These are phyloP conservation scores for Hemileccinum impolitum DNA, from an alignment of 768 basidiomycete genomes.

Conservation along the genomic window DNA sequence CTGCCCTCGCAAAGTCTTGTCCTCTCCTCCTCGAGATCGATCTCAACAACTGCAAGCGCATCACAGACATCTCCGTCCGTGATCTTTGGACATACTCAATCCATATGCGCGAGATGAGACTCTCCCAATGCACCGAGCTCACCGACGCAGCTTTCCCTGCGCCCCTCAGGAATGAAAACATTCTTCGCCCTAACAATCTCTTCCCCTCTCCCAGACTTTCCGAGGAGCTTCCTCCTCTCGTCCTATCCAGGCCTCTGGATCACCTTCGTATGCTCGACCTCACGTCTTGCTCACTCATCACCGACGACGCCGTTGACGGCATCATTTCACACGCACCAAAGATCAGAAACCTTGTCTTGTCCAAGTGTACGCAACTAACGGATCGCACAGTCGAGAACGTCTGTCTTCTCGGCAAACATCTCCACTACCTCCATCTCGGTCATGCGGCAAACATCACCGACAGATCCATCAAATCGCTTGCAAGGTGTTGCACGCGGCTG, in stretches of 20 bases:
- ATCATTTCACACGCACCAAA: constrained; percentile 78
- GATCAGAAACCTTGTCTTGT: constrained; percentile 82
- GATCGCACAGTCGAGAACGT: constrained; percentile 82
- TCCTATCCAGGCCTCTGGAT: constrained; percentile 64
- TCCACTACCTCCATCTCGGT: constrained; percentile 94
- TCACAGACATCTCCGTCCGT: constrained; percentile 76
- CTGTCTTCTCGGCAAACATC: constrained; percentile 81
- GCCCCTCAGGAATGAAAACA: constrained; percentile 41
- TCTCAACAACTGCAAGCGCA: constrained; percentile 74
- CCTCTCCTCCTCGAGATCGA: constrained; percentile 92
- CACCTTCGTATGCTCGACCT: constrained; percentile 92
- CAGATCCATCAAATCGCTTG: constrained; percentile 77
- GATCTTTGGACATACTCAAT: constrained; percentile 78
- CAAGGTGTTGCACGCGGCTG: constrained; percentile 82
- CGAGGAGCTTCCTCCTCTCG: constrained; percentile 61
- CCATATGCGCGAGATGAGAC: constrained; percentile 88
- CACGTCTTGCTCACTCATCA: constrained; percentile 77
- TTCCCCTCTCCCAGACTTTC: constrained; percentile 37
- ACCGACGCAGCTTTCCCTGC: constrained; percentile 87
- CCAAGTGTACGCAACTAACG: constrained; percentile 78
- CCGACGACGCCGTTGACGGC: constrained; percentile 81
- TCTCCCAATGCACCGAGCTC: constrained; percentile 74
- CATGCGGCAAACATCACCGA: constrained; percentile 91
- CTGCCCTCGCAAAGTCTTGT: constrained; percentile 72
- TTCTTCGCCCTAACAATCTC: constrained; percentile 38